Evolutionary conservation across 2,329 filamentous ascomycete species (phyloP), one percentile per base, ranked within the genome.

Genomic region (Fusarium sp.): DNA sequence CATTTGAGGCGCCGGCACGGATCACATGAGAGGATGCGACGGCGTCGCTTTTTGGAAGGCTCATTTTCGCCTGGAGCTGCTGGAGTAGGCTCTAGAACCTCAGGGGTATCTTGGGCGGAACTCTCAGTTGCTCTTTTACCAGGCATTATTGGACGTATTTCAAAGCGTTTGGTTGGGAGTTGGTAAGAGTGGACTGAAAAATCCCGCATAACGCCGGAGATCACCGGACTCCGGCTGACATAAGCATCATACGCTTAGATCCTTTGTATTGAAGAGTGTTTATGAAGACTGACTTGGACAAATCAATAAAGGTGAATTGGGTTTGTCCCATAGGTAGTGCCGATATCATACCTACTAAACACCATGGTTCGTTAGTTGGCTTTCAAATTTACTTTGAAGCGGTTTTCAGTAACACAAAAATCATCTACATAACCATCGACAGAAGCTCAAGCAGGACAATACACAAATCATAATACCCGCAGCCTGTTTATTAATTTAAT

Each of bases 1-100:
- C 57, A 71, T 41, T 71, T 71, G 4, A 71, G 52, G 27, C 65
- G 39, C 4, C 68, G 62, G 41, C 68, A 71, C 25, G 68, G 54
- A 4, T 60, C 62, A 43, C 68, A 71, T 3, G 68, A 71, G 15
- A 71, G 46, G 6, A 71, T 71, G 10, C 68, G 63, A 35, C 64
- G 68, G 1, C 55, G 56, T 19, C 68, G 41, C 39, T 63, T 68
- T 44, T 57, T 71, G 13, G 53, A 32, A 7, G 54, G 61, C 11
- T 65, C 62, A 30, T n/a, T 41, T 15, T 55, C 61, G 3, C 20
- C 20, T 17, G 43, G 37, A 5, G 20, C 23, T 6, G 17, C 39
- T 27, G 33, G 9, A 27, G 13, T 17, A 15, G 27, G 6, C 13
- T 15, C 27, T 4, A 45, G 30, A 19, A 6, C 11, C 7, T 22